These are phyloP conservation scores for Tranzscheliella williamsii DNA, from an alignment of 1,284 basidiomycete species.

Conservation along the genomic window DNA sequence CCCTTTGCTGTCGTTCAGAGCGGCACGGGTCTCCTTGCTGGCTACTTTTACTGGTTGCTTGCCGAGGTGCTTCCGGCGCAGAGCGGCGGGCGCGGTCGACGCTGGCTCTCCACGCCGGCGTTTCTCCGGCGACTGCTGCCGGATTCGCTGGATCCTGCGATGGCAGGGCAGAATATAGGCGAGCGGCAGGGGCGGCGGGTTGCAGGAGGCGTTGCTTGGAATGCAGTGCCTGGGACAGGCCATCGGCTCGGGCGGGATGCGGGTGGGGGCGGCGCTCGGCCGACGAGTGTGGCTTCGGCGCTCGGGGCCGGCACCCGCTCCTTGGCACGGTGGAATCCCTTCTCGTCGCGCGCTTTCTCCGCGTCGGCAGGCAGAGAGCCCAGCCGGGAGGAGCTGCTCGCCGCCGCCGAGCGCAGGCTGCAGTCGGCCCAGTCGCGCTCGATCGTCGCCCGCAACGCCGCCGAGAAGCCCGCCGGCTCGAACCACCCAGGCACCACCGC, in stretches of 20 bases:
- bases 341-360: slow-evolving; percentile 4
- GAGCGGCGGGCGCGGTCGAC: slow-evolving; percentile 14
- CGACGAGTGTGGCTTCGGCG: slow-evolving; percentile 13
- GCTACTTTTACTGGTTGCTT: slow-evolving; percentile 67
- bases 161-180: slow-evolving; percentile 30
- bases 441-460: slow-evolving; percentile 43
- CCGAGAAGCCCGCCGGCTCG: slow-evolving; percentile 18
- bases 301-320: slow-evolving; percentile 22
- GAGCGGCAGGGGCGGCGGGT: slow-evolving; percentile 33
- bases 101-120: slow-evolving; percentile 28
- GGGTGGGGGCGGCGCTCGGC: background rate
- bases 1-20: slow-evolving; percentile 67
- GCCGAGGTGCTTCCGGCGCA: slow-evolving; percentile 15
- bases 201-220: slow-evolving; percentile 30
- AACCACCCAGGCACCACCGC: slow-evolving; percentile 11
- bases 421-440: slow-evolving; percentile 14
- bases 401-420: slow-evolving; percentile 45
- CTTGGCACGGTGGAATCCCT: slow-evolving; percentile 19
- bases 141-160: slow-evolving; percentile 43
- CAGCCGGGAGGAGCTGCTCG: slow-evolving; percentile 40
- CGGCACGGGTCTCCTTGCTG: slow-evolving; percentile 73
- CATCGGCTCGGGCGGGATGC: no score
- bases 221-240: slow-evolving; percentile 6
- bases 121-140: slow-evolving; percentile 29
- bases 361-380: slow-evolving; percentile 1